Base-by-base conservation (phyloP, 2,329 filamentous ascomycete species). In the Colletotrichum godetiae region DNA sequence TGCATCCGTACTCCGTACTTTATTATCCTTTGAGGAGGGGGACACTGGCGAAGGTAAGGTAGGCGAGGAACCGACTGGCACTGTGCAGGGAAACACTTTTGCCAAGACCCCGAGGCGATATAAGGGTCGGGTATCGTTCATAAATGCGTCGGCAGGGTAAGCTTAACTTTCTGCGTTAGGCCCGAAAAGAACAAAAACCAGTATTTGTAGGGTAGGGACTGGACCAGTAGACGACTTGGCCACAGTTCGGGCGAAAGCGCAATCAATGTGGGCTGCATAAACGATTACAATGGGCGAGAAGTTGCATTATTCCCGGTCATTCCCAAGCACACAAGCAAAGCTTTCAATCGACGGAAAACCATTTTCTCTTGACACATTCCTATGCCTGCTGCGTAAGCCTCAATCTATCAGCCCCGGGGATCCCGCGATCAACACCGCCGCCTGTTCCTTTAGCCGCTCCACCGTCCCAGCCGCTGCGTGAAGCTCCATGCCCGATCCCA, bases 351-450 rank as follows among this genome's bases (percentile, higher is more conserved):
- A 53, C 52, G 37, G 37, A 42, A 42, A 42, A 8, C 37, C 37
- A 42, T 24, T 42, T 58, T 63, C 58, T 37, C 53, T 69, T 56
- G 59, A 69, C 66, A 60, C 59, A 69, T 64, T 49, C 27, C 60
- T 65, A 56, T 70, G 70, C 66, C 52, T 56, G 70, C 67, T 73
- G 67, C 70, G 70, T 70, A 70, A 73, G 60, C 67, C 67, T 73
- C 60, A 61, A 57, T 57, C 67, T 60, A 65, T 73, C 60, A 60
- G 29, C 42, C 46, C 67, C 70, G 70, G 70, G 46, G 60, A 70
- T 73, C 67, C 70, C 70, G 70, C 70, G 70, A 73, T 73, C 67
- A 70, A 57, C 70, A 64, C 53, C 42, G 58, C 60, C 60, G 60
- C 53, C 67, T 59, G 27, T 52, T 65, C 42, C 33, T 65, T 42